These are phyloP conservation scores for Neonectria neomacrospora DNA, from an alignment of 2,329 filamentous ascomycete species.

Conservation along the genomic window DNA sequence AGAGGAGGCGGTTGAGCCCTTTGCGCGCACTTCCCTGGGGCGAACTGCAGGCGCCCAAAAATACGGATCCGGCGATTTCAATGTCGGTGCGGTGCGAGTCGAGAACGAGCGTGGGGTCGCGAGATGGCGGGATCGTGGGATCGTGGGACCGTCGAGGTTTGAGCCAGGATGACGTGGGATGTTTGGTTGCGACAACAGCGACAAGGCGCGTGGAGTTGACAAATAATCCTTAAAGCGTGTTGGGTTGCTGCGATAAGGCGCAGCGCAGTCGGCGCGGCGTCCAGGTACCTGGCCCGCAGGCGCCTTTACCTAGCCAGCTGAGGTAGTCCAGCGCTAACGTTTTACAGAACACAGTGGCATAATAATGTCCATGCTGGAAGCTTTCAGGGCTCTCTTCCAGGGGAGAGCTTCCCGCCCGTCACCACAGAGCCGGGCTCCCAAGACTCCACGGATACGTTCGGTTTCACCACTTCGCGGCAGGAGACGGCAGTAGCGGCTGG, in stretches of 20 bases:
- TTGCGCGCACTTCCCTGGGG: constrained; percentile 7
- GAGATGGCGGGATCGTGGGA: constrained; percentile 16
- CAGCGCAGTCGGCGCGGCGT: background rate
- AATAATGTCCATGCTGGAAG: background rate
- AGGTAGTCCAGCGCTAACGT: background rate
- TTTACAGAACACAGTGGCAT: background rate
- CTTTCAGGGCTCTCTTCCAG: constrained; percentile 11
- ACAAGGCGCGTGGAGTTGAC: constrained; percentile 36
- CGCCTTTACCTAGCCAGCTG: background rate
- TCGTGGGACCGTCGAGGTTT: constrained; percentile 14
- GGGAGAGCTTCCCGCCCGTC: constrained; percentile 3
- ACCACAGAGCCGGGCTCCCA: background rate
- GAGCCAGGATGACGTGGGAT: constrained; percentile 34
- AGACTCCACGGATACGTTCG: constrained; percentile 30
- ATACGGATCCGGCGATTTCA: background rate
- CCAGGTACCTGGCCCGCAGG: constrained; percentile 12
- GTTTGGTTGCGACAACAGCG: constrained; percentile 15
- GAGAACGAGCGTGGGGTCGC: constrained; percentile 25
- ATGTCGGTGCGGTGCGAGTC: background rate
- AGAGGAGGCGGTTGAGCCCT: constrained; percentile 16
- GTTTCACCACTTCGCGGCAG: constrained; percentile 33
- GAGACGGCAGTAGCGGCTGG: constrained; percentile 42
- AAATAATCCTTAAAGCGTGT: constrained; percentile 32
- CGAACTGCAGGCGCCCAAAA: background rate
- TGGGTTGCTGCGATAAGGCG: constrained; percentile 15